Base-by-base conservation (phyloP, 345 rosid genomes). In the Hibiscus syriacus region DNA sequence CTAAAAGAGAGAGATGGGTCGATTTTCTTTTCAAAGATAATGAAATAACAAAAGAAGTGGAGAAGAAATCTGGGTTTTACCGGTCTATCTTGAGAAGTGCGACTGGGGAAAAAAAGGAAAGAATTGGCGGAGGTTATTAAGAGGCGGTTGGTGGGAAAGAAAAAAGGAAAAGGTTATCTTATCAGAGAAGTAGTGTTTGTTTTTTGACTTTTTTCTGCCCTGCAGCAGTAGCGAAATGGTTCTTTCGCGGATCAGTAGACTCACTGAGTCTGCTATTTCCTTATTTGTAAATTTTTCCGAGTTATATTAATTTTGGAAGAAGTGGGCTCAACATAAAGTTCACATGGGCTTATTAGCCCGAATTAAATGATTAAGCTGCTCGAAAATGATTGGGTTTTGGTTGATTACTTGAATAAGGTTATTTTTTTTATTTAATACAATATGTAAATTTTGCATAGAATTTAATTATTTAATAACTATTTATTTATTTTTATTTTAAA, bases 171-270 rank as follows among this genome's bases (percentile, higher is more conserved):
- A 64, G 20, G 68, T 19, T 67, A 67, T 53, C 58, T 66, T 49
- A 52, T 66, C 70, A 11, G 16, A 19, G 0, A 5, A 17, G 0
- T 17, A 17, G 23, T 49, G 55, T 19, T 48, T 48, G 53, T 64
- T 46, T 64, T 45, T 14, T 64, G n/a, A n/a, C n/a, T n/a, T n/a
- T n/a, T n/a, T 14, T 64, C 68, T 45, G 46, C 57, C 69, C 46
- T 9, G 13, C 46, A 48, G n/a, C n/a, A n/a, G n/a, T n/a, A n/a
- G n/a, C n/a, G n/a, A n/a, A 48, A 29, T 16, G 6, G 5, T 6
- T 56, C 9, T 16, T 56, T 56, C 22, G 32, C 22, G 23, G 34
- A 23, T 55, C 59, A 6, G 2, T 5, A 30, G 5, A n/a, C n/a
- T n/a, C n/a, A n/a, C n/a, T n/a, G n/a, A n/a, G n/a, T n/a, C n/a